Evolutionary conservation across 352 stramenopile genomes (phyloP), one percentile per base, ranked within the genome.

Genomic region (Phytophthora niederhauseri): DNA sequence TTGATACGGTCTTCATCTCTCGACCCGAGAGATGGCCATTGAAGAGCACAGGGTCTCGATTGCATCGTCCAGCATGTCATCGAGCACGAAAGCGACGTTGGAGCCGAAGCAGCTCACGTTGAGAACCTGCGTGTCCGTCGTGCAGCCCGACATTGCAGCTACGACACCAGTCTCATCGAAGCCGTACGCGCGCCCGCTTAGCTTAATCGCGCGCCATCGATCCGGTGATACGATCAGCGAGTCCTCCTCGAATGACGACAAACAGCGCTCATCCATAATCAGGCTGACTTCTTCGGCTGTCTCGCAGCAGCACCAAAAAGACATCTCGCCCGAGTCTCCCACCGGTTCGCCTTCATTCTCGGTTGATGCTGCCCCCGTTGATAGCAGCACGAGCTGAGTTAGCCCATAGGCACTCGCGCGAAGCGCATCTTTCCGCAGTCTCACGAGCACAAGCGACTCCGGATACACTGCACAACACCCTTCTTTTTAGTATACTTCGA

Each of bases 91-190:
- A 48, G 85, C 80, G 14, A 94, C 82, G 66, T 96, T 96, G 26
- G 86, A 93, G 38, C 80, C 85, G 55, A 93, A 96, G 48, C 83
- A 93, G n/a, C 81, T 91, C 54, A 96, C 84, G 59, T 96, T 96
- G 43, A 96, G 85, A 54, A 96, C 85, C 62, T 95, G 88, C 2
- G 81, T 87, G 22, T 96, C 79, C 6, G 88, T 90, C 57, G 76
- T 81, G 62, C 91, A 94, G 11, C 76, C 82, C 5, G 88, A 96
- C 90, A 97, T 97, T 30, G 84, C 87, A 30, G 87, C 87, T 22
- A 95, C 90, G 26, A 97, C 84, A 34, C 90, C 90, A 6, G 85
- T 97, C 63, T 96, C 90, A 63, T 97, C 85, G 59, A 97, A 97
- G 17, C 83, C 85, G 64, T 91, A 95, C 11, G 80, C 82, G 6